Conservation (phyloP, 345 rosid genomes). For the Mangifera indica region DNA sequence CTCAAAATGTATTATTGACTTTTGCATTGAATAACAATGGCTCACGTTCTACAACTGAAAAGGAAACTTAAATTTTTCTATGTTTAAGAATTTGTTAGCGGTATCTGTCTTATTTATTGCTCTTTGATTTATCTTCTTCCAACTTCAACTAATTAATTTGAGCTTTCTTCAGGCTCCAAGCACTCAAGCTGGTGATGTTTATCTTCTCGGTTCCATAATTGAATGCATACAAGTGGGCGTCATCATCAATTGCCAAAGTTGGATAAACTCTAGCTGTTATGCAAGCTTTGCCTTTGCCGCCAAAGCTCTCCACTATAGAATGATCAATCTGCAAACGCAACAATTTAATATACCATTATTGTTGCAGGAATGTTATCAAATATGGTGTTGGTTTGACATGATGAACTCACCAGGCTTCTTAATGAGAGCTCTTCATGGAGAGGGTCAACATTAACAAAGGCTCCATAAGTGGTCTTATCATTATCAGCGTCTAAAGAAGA, state of each 20-base stretch:
- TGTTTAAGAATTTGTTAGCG: too few relatives aligned
- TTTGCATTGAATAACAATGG: too few relatives aligned
- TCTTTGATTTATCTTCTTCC: not conserved
- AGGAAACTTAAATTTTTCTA: too few relatives aligned
- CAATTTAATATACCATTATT: too few relatives aligned
- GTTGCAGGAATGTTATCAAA: not conserved
- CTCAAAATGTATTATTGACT: too few relatives aligned
- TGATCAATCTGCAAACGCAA: conserved; percentile 42
- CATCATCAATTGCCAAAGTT: conserved; percentile 34
- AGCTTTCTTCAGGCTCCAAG: conserved; percentile 45
- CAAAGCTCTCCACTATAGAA: conserved; percentile 60
- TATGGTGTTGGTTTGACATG: too few relatives aligned
- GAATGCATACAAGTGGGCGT: conserved; percentile 38
- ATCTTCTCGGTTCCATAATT: conserved; percentile 36
- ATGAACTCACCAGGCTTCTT: conserved; percentile 53
- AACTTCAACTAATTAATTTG: conserved; percentile 21
- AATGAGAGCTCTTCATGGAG: conserved; percentile 40
- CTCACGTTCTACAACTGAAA: too few relatives aligned
- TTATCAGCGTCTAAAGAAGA: conserved; percentile 39
- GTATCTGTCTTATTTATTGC: not conserved
- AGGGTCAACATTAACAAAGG: conserved; percentile 54
- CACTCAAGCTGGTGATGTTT: conserved; percentile 22
- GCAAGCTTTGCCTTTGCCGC: conserved; percentile 47
- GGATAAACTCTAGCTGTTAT: conserved; percentile 64
- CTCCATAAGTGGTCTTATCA: conserved; percentile 56